Percentiles rank a stretch among this genome's conserved stretches.
Conservation (phyloP, 768 basidiomycete genomes). For the Lentinula detonsa region DNA sequence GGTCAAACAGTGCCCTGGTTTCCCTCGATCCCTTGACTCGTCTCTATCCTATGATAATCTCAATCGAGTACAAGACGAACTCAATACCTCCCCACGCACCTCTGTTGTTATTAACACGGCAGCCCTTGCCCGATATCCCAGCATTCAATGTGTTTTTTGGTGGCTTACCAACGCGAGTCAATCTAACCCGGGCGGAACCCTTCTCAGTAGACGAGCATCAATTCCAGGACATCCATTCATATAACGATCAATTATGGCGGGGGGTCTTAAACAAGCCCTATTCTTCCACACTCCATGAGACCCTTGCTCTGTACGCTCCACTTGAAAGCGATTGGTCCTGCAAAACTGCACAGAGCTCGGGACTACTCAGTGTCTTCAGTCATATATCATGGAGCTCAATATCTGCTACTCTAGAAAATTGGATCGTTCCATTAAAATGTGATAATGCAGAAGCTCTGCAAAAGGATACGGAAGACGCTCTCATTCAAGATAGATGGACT, state of each 20-base stretch:
- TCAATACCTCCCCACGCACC: conserved; percentile 42
- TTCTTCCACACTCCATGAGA: conserved; percentile 43
- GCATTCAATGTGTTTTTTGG: conserved; percentile 57
- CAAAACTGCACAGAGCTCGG: conserved; percentile 16
- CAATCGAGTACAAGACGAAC: conserved; percentile 22
- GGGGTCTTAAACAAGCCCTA: conserved; percentile 65
- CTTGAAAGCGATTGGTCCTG: conserved; percentile 34
- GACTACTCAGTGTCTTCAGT: conserved; percentile 31
- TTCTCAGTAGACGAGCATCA: conserved; percentile 42
- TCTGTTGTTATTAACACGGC: conserved; percentile 59
- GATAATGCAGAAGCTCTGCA: conserved; percentile 29
- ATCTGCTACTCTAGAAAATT: conserved; percentile 42
- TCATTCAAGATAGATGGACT: conserved; percentile 73
- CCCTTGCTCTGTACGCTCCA: conserved; percentile 67
- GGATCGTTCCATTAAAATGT: conserved; percentile 42
- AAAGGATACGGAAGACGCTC: conserved; percentile 49
- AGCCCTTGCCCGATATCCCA: conserved; percentile 54
- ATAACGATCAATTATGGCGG: conserved; percentile 60
- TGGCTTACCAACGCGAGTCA: conserved; percentile 36
- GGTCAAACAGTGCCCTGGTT: conserved; percentile 38
- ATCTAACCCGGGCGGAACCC: conserved; percentile 40
- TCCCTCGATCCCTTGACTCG: conserved; percentile 14
- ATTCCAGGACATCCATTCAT: conserved; percentile 45
- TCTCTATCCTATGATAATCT: conserved; percentile 58
- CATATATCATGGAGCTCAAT: conserved; percentile 64